These are phyloP conservation scores for Colletotrichum somersetense DNA, from an alignment of 2,329 filamentous ascomycete genomes.

Conservation along the genomic window DNA sequence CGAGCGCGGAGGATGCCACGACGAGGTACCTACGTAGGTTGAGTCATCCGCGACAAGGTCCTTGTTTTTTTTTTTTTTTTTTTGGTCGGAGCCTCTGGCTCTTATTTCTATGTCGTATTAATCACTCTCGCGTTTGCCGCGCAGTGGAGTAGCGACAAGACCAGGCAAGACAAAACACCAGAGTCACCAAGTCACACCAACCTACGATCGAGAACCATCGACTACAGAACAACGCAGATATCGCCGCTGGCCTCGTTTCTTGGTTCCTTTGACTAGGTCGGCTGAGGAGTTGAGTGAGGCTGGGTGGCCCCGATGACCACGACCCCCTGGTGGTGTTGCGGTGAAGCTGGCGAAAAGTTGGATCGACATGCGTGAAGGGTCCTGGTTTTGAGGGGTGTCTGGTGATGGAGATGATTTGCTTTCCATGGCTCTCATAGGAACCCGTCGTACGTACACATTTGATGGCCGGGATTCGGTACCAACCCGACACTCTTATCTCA, in stretches of 20 bases:
- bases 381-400: constrained; percentile 31
- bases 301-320: constrained; percentile 24
- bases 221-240: neutral
- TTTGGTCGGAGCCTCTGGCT: neutral
- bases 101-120: neutral
- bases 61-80: constrained; percentile 11
- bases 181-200: constrained; percentile 5
- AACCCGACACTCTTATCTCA: constrained; percentile 37
- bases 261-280: neutral
- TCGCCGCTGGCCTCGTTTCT: constrained; percentile 10
- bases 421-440: neutral
- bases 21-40: constrained; percentile 32
- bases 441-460: neutral
- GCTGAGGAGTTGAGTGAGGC: constrained; percentile 22
- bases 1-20: constrained; percentile 40
- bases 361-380: constrained; percentile 37
- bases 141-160: constrained; percentile 14
- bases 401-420: constrained; percentile 28
- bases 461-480: constrained; percentile 34
- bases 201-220: neutral
- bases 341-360: constrained; percentile 23
- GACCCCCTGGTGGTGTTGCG: constrained; percentile 21
- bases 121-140: constrained; percentile 31
- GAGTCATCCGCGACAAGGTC: constrained; percentile 31
- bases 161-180: neutral